phyloP scores from a whole-genome alignment of 306 rosid genomes.

The Mimosa pudica region DNA sequence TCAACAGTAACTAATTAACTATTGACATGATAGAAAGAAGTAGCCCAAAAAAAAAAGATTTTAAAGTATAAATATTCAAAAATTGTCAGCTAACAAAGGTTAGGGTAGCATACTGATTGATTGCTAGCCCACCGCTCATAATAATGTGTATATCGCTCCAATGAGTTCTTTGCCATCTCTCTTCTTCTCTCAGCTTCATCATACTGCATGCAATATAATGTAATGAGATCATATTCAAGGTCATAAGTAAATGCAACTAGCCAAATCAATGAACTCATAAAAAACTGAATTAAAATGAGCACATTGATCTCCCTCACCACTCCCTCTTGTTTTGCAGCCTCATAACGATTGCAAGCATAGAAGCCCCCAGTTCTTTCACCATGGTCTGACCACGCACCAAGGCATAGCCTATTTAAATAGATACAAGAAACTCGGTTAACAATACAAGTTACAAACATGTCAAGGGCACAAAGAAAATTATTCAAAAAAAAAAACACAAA shows the following conservation, averaged over 20 bases:
- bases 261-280: slow-evolving; percentile 5
- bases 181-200: slow-evolving; percentile 86
- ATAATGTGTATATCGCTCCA: slow-evolving; percentile 97
- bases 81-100: slow-evolving; percentile 8
- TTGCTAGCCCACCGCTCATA: slow-evolving; percentile 99
- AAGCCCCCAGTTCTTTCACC: slow-evolving; percentile 72
- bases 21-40: slow-evolving; percentile 17
- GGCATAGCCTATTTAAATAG: slow-evolving; percentile 70
- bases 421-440: slow-evolving; percentile 30
- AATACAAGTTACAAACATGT: neutral
- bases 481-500: neutral
- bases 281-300: slow-evolving; percentile 25
- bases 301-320: slow-evolving; percentile 48
- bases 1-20: slow-evolving; percentile 16
- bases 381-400: slow-evolving; percentile 71
- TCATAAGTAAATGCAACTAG: slow-evolving; percentile 18
- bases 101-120: slow-evolving; percentile 64
- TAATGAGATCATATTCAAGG: slow-evolving; percentile 29
- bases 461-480: neutral
- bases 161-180: slow-evolving; percentile 98
- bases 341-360: slow-evolving; percentile 74
- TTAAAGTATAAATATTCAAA: neutral
- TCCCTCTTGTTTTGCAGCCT: slow-evolving; percentile 64
- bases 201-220: slow-evolving; percentile 43
- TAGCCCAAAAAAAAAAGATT: slow-evolving; percentile 13